Evolutionary conservation across 1,284 basidiomycete genomes (phyloP).

Genomic region (Phellinidium pouzarii): DNA sequence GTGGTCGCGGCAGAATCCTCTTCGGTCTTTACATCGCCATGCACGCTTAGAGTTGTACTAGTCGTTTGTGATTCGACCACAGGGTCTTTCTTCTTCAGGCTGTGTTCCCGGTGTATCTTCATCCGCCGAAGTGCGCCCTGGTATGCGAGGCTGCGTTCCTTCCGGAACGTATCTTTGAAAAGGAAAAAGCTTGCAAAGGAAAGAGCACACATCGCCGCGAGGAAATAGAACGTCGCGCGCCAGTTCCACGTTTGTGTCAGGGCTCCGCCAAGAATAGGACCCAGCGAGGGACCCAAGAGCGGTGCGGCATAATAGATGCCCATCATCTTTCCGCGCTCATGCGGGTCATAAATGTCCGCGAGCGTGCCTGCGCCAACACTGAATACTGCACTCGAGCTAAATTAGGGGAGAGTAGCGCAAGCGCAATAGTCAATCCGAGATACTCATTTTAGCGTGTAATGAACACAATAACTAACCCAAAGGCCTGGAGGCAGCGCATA

Average conservation of each 20-base stretch:
- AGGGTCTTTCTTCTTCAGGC: too few species aligned
- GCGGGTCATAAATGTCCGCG: constrained; percentile 75
- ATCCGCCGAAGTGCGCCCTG: constrained; percentile 46
- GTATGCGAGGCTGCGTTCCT: constrained; percentile 73
- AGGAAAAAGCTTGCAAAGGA: constrained; percentile 54
- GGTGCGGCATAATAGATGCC: constrained; percentile 69
- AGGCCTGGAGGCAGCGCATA: constrained; percentile 64
- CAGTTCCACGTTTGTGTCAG: constrained; percentile 66
- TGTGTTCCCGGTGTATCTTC: constrained; percentile 19
- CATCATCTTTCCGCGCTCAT: constrained; percentile 75
- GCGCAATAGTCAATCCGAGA: neutral
- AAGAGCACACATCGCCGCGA: constrained; percentile 54
- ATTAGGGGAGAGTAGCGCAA: constrained; percentile 17
- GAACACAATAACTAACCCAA: constrained; percentile 37
- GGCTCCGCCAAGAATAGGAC: constrained; percentile 64
- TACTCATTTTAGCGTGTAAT: neutral
- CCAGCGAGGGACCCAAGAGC: constrained; percentile 56
- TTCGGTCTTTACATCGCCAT: constrained; percentile 2
- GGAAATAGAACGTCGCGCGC: constrained; percentile 79
- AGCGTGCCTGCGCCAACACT: constrained; percentile 77
- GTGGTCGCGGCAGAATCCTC: neutral
- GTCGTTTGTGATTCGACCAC: neutral
- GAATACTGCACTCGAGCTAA: constrained; percentile 72
- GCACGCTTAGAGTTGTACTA: constrained; percentile 19
- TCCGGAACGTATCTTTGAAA: constrained; percentile 79